phyloP scores from a whole-genome alignment of 768 basidiomycete species.

The Melanogaster broomeanus region DNA sequence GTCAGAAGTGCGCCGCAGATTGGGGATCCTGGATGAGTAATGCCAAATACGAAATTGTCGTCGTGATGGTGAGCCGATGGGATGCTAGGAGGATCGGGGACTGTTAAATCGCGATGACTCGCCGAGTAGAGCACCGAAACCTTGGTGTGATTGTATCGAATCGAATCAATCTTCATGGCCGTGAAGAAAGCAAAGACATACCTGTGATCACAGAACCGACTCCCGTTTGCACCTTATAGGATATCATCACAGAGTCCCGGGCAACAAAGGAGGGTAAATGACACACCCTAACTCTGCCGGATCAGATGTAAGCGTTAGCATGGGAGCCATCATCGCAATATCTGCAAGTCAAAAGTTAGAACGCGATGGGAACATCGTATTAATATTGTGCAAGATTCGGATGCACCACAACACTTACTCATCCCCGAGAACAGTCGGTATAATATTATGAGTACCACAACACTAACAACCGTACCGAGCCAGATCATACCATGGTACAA shows the following conservation, averaged over 20 bases:
- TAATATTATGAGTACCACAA: constrained; percentile 43
- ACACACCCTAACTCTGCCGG: constrained; percentile 53
- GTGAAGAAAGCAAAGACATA: constrained; percentile 11
- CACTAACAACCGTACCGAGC: constrained; percentile 37
- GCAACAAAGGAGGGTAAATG: constrained; percentile 5
- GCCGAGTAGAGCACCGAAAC: constrained; percentile 25
- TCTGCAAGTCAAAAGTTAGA: constrained; percentile 29
- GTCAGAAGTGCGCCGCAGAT: constrained; percentile 59
- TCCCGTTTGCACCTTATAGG: constrained; percentile 40
- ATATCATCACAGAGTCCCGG: not conserved
- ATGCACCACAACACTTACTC: constrained; percentile 26
- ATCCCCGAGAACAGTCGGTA: constrained; percentile 53
- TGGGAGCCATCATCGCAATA: constrained; percentile 41
- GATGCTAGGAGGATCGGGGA: too few species aligned
- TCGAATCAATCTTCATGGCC: not conserved
- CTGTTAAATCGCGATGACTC: not conserved
- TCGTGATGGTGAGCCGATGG: not conserved
- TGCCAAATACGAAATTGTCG: constrained; percentile 17
- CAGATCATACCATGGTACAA: constrained; percentile 48
- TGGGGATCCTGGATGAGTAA: constrained; percentile 47
- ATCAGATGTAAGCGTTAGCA: constrained; percentile 46
- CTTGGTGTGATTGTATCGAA: constrained; percentile 5
- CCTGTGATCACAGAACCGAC: constrained; percentile 49
- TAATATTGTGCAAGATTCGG: not conserved
- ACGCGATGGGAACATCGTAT: not conserved